phyloP scores from a whole-genome alignment of 768 basidiomycete genomes.

The Boletus pseudo-olivaceus region DNA sequence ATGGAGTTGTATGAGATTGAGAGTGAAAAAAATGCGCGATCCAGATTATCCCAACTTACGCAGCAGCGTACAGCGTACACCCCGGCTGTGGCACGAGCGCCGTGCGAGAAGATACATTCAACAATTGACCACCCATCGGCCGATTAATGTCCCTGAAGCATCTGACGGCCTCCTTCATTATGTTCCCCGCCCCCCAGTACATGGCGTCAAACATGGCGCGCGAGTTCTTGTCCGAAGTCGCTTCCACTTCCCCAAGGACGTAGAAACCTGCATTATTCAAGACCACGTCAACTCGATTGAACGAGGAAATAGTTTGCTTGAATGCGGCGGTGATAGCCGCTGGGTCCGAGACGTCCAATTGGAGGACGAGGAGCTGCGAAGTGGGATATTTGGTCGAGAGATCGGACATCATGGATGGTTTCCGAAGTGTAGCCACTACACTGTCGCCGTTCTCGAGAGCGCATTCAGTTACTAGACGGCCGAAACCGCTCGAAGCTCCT shows the following conservation, averaged over 20 bases:
- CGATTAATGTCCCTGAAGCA: constrained; percentile 37
- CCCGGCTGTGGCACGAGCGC: constrained; percentile 22
- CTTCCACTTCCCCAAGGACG: constrained; percentile 57
- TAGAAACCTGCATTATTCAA: constrained; percentile 41
- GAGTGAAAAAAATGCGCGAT: background rate
- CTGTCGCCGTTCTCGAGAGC: constrained; percentile 39
- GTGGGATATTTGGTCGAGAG: constrained; percentile 29
- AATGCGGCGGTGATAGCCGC: constrained; percentile 37
- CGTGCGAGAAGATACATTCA: constrained; percentile 34
- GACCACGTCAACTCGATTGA: constrained; percentile 43
- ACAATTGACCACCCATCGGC: constrained; percentile 32
- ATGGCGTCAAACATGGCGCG: constrained; percentile 48
- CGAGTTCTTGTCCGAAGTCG: constrained; percentile 80
- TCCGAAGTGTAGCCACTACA: constrained; percentile 44
- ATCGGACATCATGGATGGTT: constrained; percentile 33
- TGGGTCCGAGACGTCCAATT: constrained; percentile 38
- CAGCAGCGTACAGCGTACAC: constrained; percentile 23
- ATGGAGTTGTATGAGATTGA: background rate
- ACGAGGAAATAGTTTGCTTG: constrained; percentile 28
- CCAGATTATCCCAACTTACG: constrained; percentile 18
- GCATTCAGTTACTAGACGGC: constrained; percentile 31
- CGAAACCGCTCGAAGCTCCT: constrained; percentile 41
- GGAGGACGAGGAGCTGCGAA: constrained; percentile 37
- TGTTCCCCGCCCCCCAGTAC: constrained; percentile 32
- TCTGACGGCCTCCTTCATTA: constrained; percentile 32